A percentile compares a stretch with the other conserved stretches of the same genome.
phyloP scores from a whole-genome alignment of 139 green algal genomes.

The Coccomyxa sp. region DNA sequence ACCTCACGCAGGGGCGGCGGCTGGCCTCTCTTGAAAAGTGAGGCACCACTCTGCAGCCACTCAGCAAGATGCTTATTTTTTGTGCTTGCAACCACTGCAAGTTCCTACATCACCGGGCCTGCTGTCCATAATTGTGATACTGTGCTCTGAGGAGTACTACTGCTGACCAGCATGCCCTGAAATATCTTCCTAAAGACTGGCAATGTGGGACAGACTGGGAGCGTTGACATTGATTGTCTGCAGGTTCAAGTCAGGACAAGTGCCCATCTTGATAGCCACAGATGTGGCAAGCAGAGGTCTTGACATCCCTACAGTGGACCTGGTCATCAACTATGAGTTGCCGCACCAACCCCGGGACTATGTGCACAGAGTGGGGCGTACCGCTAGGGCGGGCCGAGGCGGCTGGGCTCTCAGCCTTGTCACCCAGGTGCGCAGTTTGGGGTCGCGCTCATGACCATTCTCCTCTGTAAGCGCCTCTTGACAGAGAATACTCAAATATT shows the following conservation, averaged over 20 bases:
- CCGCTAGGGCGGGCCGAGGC: slow-evolving; percentile 68
- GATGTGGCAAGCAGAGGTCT: slow-evolving; percentile 90
- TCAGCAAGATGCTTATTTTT: no score
- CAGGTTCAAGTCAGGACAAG: slow-evolving; percentile 18
- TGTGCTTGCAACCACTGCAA: no score
- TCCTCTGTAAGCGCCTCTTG: not conserved
- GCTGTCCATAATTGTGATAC: no score
- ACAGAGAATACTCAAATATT: not conserved
- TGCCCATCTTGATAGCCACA: slow-evolving; percentile 74
- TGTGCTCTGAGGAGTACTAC: no score
- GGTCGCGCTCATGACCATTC: not conserved
- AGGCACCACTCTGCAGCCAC: no score
- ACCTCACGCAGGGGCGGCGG: slow-evolving; percentile 70
- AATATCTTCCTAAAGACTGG: no score
- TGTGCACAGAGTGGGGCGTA: slow-evolving; percentile 86
- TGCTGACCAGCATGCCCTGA: not conserved
- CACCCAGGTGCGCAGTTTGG: slow-evolving; percentile 30
- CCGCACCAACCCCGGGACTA: slow-evolving; percentile 75
- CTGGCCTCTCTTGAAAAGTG: slow-evolving; percentile 32
- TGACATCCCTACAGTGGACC: slow-evolving; percentile 92
- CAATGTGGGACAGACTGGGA: no score
- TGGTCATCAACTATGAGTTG: slow-evolving; percentile 95
- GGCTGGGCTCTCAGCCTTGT: slow-evolving; percentile 89
- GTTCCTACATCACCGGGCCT: no score
- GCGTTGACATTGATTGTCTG: not conserved